Evolutionary conservation across 495 filamentous ascomycete species (phyloP), one percentile per base, ranked within the genome.

Genomic region (Hypoxylon intermedium): DNA sequence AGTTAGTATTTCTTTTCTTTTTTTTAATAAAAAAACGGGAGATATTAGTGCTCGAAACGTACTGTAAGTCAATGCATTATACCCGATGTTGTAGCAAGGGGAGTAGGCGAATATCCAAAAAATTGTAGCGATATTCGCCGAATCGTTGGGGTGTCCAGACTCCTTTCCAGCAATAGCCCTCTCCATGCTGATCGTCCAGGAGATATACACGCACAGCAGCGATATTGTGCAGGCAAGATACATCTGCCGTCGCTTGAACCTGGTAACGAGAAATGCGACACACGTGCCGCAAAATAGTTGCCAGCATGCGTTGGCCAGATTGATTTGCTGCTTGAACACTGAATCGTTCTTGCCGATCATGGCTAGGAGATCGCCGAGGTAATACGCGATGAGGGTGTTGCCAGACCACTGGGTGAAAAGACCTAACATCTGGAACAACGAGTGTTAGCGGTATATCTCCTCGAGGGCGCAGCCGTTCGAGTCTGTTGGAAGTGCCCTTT

Each of bases 51-150:
- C 5, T 15, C 18, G 7, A 20, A 11, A 65, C 74, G 72, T 65
- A 85, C 82, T 86, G 67, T 87, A 89, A 1, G 85, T 86, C 30
- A 87, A 73, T 28, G 86, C 85, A 50, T 88, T 88, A 62, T 87
- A 86, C n/a, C 84, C 86, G 51, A 88, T 77, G 60, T 80, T 88
- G 57, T 88, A 88, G 58, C 80, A 82, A 2, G 85, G 86, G 0
- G 78, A 80, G 64, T 87, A 89, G 20, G 75, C 72, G 60, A 85
- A 89, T 57, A 86, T 85, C 56, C 85, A 87, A 74, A 87, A 83
- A 19, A 82, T 60, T 15, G 75, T 76, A 9, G 79, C 79, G 9
- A 82, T 58, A 38, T 71, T 73, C 16, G 77, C 77, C 5, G 68
- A 54, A 7, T 70, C 45, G 63, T 80, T 80, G 13, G 69, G 53